Conservation (phyloP, 2,329 filamentous ascomycete genomes). For the Sporothrix pseudoabietina region DNA sequence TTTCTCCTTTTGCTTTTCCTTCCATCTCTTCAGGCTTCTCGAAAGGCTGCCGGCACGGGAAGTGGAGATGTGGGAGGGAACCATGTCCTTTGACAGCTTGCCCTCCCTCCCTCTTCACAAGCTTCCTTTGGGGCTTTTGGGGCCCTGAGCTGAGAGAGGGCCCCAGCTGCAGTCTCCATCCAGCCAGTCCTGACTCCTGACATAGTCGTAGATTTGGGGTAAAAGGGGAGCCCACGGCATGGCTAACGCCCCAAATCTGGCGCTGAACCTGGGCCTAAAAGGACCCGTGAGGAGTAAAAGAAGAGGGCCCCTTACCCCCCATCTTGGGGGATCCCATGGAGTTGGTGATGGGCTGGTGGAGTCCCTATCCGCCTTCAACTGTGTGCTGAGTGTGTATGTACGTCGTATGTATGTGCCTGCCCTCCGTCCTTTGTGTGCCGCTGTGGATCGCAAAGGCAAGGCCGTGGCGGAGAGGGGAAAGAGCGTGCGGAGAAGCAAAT, state of each 20-base stretch:
- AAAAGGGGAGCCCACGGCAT: slow-evolving; percentile 11
- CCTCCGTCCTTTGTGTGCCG: slow-evolving; percentile 1
- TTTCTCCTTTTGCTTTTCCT: background rate
- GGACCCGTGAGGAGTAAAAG: slow-evolving; percentile 22
- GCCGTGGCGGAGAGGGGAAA: background rate
- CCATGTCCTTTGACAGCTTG: slow-evolving; percentile 18
- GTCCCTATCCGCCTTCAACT: background rate
- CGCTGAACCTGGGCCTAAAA: slow-evolving; percentile 18
- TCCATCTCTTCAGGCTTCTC: slow-evolving; percentile 1
- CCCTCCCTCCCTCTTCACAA: background rate
- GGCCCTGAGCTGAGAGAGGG: background rate
- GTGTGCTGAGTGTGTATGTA: background rate
- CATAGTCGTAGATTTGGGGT: slow-evolving; percentile 18
- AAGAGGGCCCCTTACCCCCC: slow-evolving; percentile 1
- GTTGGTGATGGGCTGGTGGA: slow-evolving; percentile 20
- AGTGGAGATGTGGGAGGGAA: slow-evolving; percentile 19
- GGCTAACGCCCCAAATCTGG: background rate
- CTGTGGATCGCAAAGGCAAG: slow-evolving; percentile 26
- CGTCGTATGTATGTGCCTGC: too few species aligned
- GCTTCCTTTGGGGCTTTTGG: background rate
- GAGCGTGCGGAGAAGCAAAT: background rate
- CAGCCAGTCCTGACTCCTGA: background rate
- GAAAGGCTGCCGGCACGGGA: slow-evolving; percentile 17
- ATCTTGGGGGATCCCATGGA: background rate
- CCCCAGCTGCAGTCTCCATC: background rate